Evolutionary conservation across 305 asterid genomes (phyloP).

Genomic region (Solanum aculeatissimum): DNA sequence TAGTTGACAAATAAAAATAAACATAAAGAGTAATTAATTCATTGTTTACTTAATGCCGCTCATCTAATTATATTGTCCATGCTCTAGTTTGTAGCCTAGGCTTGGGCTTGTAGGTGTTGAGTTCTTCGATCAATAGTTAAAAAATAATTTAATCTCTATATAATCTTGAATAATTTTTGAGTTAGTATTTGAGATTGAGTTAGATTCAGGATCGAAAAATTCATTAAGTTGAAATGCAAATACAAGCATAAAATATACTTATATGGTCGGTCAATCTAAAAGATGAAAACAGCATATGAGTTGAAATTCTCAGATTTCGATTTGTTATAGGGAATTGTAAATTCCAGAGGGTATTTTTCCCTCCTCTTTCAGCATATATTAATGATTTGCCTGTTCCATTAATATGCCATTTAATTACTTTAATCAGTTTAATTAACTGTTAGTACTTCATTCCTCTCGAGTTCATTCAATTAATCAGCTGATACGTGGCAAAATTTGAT

Average conservation of each 20-base stretch:
- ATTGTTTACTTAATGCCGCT: too few relatives aligned
- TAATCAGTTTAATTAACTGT: not conserved
- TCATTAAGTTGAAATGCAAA: not conserved
- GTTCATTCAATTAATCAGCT: not conserved
- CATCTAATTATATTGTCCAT: too few relatives aligned
- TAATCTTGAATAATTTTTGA: too few relatives aligned
- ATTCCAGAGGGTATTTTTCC: not conserved
- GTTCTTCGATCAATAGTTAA: too few relatives aligned
- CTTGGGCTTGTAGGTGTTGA: too few relatives aligned
- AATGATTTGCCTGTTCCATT: not conserved
- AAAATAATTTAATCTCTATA: too few relatives aligned
- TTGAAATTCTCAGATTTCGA: not conserved
- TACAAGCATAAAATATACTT: not conserved
- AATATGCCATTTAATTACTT: not conserved
- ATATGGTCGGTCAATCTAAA: not conserved
- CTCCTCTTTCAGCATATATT: not conserved
- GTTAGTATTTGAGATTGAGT: too few relatives aligned
- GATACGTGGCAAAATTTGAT: not conserved
- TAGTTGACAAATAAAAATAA: too few relatives aligned
- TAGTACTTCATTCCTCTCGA: too few relatives aligned
- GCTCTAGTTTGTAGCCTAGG: too few relatives aligned
- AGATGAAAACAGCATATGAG: not conserved
- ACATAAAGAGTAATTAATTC: too few relatives aligned
- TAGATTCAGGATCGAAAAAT: too few relatives aligned
- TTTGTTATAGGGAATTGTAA: not conserved